Conservation (phyloP, 805 yeast genomes). For the Lachancea fermentati region DNA sequence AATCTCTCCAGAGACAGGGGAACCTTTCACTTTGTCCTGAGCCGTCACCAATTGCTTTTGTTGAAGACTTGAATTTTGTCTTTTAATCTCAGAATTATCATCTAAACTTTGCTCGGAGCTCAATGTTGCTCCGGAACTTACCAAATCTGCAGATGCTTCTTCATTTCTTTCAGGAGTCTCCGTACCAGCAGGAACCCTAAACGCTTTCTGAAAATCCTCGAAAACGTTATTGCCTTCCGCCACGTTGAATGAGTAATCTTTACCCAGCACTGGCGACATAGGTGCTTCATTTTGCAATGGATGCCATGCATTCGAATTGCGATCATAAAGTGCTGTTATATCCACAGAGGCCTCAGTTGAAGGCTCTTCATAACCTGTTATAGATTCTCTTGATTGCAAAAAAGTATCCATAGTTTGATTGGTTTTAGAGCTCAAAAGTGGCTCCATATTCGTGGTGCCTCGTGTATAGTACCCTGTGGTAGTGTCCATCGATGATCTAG, state of each 20-base stretch:
- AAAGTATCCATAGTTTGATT: slow-evolving; percentile 20
- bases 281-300: slow-evolving; percentile 19
- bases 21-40: not conserved
- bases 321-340: slow-evolving; percentile 34
- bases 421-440: slow-evolving; percentile 22
- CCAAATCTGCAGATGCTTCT: not conserved
- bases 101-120: not conserved
- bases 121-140: not conserved
- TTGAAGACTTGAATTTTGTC: not conserved
- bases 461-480: slow-evolving; percentile 7
- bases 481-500: slow-evolving; percentile 21
- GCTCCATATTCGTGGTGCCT: slow-evolving; percentile 21
- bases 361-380: slow-evolving; percentile 14
- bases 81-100: not conserved
- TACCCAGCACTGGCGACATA: slow-evolving; percentile 13
- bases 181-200: slow-evolving; percentile 8
- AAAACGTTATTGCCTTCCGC: slow-evolving; percentile 20
- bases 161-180: slow-evolving; percentile 1
- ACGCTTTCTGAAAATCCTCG: slow-evolving; percentile 20
- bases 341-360: slow-evolving; percentile 33
- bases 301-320: slow-evolving; percentile 25
- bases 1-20: not conserved
- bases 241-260: slow-evolving; percentile 16
- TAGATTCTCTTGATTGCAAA: slow-evolving; percentile 28
- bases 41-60: not conserved